Evolutionary conservation across 2,329 filamentous ascomycete species (phyloP).

Genomic region (Cladorrhinum sp.): DNA sequence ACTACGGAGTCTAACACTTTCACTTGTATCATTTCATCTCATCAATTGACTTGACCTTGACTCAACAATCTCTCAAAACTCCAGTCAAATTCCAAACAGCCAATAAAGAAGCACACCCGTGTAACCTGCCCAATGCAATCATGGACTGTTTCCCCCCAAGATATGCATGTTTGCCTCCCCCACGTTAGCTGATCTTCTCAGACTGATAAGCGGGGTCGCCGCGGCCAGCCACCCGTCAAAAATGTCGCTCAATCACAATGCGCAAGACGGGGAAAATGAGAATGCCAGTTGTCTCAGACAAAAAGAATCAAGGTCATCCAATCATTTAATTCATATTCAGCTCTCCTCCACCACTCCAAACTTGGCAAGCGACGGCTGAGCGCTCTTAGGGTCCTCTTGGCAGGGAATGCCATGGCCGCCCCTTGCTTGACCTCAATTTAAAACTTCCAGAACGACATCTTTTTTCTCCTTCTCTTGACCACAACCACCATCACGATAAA

Average conservation of each 20-base stretch:
- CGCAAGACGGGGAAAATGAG: not conserved
- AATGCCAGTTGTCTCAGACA: not conserved
- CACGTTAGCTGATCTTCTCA: not conserved
- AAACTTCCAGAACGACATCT: not conserved
- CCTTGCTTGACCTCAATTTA: not conserved
- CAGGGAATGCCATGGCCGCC: not conserved
- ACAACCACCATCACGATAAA: not conserved
- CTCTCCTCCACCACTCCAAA: not conserved
- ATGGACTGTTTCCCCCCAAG: too few species aligned
- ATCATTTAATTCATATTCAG: not conserved
- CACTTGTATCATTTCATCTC: too few species aligned
- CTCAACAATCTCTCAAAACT: too few species aligned
- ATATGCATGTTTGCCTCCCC: not conserved
- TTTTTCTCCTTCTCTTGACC: not conserved
- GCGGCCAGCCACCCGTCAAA: not conserved
- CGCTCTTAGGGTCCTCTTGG: not conserved
- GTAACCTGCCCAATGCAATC: not conserved
- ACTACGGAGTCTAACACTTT: too few species aligned
- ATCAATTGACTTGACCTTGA: not conserved
- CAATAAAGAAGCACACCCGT: not conserved
- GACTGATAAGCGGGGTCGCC: not conserved
- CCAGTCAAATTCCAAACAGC: too few species aligned
- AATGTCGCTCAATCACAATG: not conserved
- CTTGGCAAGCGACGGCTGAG: not conserved
- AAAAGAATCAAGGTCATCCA: not conserved